These are phyloP conservation scores for Quercus lobata DNA, from an alignment of 331 rosid species.

Conservation along the genomic window DNA sequence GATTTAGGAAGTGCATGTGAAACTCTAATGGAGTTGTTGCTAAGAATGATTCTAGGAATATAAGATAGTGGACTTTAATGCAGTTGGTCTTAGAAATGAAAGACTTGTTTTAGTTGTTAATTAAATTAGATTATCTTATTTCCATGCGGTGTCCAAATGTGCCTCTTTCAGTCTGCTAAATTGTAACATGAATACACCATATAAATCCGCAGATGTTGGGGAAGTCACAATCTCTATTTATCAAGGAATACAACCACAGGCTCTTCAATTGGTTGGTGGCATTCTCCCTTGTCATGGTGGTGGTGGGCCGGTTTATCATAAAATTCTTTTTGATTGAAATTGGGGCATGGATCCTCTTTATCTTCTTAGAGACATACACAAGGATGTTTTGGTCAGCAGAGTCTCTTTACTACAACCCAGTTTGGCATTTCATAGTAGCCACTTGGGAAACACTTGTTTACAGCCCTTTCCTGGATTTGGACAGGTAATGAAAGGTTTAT, in stretches of 20 bases:
- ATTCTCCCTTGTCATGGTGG: slow-evolving; percentile 89
- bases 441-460: slow-evolving; percentile 91
- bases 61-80: not conserved
- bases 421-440: slow-evolving; percentile 77
- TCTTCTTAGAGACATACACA: slow-evolving; percentile 92
- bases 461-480: slow-evolving; percentile 89
- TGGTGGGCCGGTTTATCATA: slow-evolving; percentile 77
- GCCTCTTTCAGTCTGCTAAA: slow-evolving; percentile 18
- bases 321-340: slow-evolving; percentile 80
- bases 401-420: slow-evolving; percentile 84
- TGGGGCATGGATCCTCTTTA: slow-evolving; percentile 88
- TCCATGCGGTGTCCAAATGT: not conserved
- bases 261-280: slow-evolving; percentile 98
- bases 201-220: slow-evolving; percentile 72
- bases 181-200: slow-evolving; percentile 5
- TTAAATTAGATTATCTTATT: not conserved
- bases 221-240: slow-evolving; percentile 68
- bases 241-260: slow-evolving; percentile 85
- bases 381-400: slow-evolving; percentile 98
- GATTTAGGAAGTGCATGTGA: not conserved
- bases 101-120: not conserved
- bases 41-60: not conserved
- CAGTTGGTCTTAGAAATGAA: not conserved
- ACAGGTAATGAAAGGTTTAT: slow-evolving; percentile 59
- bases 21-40: not conserved